Evolutionary conservation across 2,329 filamentous ascomycete genomes (phyloP).

Genomic region (Hymenoscyphus linearis): DNA sequence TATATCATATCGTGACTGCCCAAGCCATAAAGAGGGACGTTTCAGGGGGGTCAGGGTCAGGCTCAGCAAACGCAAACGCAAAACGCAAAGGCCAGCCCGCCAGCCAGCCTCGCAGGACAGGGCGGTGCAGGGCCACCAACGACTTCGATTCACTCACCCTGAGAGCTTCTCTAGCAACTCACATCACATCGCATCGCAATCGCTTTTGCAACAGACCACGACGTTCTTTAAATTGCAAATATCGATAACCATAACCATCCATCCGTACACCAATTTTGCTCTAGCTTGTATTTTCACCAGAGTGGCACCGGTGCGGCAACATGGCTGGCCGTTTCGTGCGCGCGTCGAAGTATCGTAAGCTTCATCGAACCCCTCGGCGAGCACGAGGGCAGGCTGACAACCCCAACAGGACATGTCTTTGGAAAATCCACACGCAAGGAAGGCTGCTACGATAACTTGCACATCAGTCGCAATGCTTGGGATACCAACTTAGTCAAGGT

Average conservation of each 20-base stretch:
- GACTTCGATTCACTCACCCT: not conserved
- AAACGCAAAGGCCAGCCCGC: no score
- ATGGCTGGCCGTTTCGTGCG: slow-evolving; percentile 71
- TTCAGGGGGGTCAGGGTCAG: not conserved
- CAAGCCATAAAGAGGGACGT: not conserved
- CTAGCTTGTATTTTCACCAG: not conserved
- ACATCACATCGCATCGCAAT: not conserved
- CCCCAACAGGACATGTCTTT: slow-evolving; percentile 82
- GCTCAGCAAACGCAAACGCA: no score
- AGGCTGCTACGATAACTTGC: slow-evolving; percentile 96
- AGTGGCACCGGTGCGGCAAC: slow-evolving; percentile 9
- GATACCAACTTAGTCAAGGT: slow-evolving; percentile 98
- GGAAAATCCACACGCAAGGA: slow-evolving; percentile 94
- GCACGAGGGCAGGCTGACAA: slow-evolving; percentile 26
- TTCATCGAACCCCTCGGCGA: slow-evolving; percentile 13
- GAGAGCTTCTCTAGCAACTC: not conserved
- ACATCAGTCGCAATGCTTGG: slow-evolving; percentile 97
- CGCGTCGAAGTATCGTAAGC: slow-evolving; percentile 67
- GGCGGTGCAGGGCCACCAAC: no score
- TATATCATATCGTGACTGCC: not conserved
- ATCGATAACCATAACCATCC: slow-evolving; percentile 1
- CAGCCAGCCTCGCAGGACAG: no score
- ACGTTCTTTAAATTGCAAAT: slow-evolving; percentile 4
- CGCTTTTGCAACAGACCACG: not conserved
- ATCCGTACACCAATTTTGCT: not conserved